Evolutionary conservation across 768 basidiomycete species (phyloP).

Genomic region (Strobilomyces echinocephalus): DNA sequence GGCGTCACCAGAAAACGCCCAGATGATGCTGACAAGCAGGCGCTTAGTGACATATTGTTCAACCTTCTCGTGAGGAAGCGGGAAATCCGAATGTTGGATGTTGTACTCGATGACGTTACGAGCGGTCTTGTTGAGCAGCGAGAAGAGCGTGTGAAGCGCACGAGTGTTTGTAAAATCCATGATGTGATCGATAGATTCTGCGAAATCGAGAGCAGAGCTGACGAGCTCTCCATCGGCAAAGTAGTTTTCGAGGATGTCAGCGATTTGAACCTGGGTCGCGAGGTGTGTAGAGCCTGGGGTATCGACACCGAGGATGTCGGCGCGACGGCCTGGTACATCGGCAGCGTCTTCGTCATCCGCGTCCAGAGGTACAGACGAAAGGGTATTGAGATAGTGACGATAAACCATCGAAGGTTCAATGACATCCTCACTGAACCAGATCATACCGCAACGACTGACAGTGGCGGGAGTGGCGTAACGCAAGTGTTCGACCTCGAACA

Average conservation of each 20-base stretch:
- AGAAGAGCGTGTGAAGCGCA: slow-evolving; percentile 93
- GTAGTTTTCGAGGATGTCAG: slow-evolving; percentile 71
- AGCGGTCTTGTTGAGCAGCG: slow-evolving; percentile 91
- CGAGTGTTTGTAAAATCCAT: slow-evolving; percentile 96
- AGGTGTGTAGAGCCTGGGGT: slow-evolving; percentile 57
- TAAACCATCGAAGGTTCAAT: slow-evolving; percentile 90
- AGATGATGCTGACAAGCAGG: slow-evolving; percentile 86
- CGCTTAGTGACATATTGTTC: slow-evolving; percentile 91
- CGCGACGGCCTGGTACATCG: slow-evolving; percentile 59
- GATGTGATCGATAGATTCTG: slow-evolving; percentile 88
- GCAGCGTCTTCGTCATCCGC: slow-evolving; percentile 80
- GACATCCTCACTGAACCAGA: slow-evolving; percentile 99
- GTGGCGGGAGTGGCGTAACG: slow-evolving; percentile 96
- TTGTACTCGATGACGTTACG: slow-evolving; percentile 95
- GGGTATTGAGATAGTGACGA: slow-evolving; percentile 76
- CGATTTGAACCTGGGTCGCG: slow-evolving; percentile 69
- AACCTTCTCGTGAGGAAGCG: slow-evolving; percentile 74
- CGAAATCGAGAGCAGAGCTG: slow-evolving; percentile 69
- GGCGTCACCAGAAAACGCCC: slow-evolving; percentile 98
- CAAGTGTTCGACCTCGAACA: slow-evolving; percentile 99
- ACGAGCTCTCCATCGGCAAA: slow-evolving; percentile 83
- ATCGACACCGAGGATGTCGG: slow-evolving; percentile 43
- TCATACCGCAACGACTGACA: slow-evolving; percentile 99
- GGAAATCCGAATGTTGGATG: slow-evolving; percentile 91
- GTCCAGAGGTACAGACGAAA: slow-evolving; percentile 73